These are phyloP conservation scores for Rhizomucor pusillus DNA, from an alignment of 371 early-diverging fungal genomes.

Conservation along the genomic window DNA sequence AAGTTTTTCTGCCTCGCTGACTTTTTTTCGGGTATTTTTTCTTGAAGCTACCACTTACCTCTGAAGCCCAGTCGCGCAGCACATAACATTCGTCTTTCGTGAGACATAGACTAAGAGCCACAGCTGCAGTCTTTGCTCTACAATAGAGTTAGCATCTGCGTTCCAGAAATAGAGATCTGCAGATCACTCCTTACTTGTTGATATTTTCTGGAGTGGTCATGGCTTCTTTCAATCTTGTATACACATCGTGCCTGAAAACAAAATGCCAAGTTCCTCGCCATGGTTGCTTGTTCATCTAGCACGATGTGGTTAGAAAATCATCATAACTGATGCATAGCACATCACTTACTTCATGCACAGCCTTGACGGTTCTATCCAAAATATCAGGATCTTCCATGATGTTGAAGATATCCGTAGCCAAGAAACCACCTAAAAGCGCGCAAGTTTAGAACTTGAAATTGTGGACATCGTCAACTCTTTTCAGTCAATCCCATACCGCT, in stretches of 20 bases:
- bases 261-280: neutral
- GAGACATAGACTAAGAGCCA: neutral
- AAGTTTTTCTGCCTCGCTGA: too few species aligned
- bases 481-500: neutral
- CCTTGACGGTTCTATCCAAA: neutral
- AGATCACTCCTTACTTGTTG: neutral
- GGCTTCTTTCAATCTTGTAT: neutral
- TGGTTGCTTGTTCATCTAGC: neutral
- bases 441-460: too few species aligned
- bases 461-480: too few species aligned
- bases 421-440: neutral
- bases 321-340: neutral
- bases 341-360: neutral
- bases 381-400: neutral
- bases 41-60: neutral
- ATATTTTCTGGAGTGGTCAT: neutral
- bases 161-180: neutral
- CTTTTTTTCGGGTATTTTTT: too few species aligned
- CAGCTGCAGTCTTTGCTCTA: neutral
- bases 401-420: neutral
- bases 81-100: neutral
- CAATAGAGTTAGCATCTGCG: neutral
- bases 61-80: neutral
- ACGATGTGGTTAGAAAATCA: neutral
- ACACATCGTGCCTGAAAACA: neutral